Evolutionary conservation across 2,329 filamentous ascomycete genomes (phyloP).

Genomic region (Hymenoscyphus occultus): DNA sequence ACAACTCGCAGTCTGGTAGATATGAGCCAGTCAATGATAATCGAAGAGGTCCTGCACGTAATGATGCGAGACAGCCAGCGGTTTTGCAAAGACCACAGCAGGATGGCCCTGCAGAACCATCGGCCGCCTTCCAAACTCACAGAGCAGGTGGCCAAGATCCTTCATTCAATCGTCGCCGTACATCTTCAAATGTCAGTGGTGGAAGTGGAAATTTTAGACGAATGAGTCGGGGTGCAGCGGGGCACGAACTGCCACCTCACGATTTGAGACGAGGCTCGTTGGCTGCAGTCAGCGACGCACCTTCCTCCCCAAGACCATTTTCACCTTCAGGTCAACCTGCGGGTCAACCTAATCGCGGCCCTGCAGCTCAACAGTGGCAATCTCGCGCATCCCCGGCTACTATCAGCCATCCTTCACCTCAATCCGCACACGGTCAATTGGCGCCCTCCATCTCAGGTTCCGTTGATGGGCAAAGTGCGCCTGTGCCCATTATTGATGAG

Average conservation of each 20-base stretch:
- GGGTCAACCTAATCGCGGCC: slow-evolving; percentile 24
- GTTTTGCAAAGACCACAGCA: slow-evolving; percentile 72
- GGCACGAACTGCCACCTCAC: slow-evolving; percentile 33
- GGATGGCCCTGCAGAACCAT: slow-evolving; percentile 74
- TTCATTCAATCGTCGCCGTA: slow-evolving; percentile 71
- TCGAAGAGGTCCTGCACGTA: slow-evolving; percentile 66
- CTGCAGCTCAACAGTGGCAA: slow-evolving; percentile 40
- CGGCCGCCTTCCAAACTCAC: slow-evolving; percentile 79
- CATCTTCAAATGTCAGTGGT: slow-evolving; percentile 88
- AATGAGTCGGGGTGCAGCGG: slow-evolving; percentile 34
- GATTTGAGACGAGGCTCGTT: slow-evolving; percentile 48
- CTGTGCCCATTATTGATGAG: slow-evolving; percentile 40
- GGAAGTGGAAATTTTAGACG: slow-evolving; percentile 65
- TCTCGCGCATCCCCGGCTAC: slow-evolving; percentile 38
- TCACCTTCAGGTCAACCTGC: slow-evolving; percentile 35
- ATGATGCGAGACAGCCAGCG: slow-evolving; percentile 71
- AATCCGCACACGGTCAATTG: slow-evolving; percentile 30
- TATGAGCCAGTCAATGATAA: slow-evolving; percentile 83
- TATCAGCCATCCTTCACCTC: slow-evolving; percentile 36
- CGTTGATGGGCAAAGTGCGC: slow-evolving; percentile 30
- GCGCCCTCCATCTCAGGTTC: slow-evolving; percentile 38
- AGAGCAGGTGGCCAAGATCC: slow-evolving; percentile 64
- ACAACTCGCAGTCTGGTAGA: slow-evolving; percentile 90
- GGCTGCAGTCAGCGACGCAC: slow-evolving; percentile 49
- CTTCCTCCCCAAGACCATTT: slow-evolving; percentile 45